phyloP scores from a whole-genome alignment of 495 filamentous ascomycete genomes.

The Corynascus novoguineensis region DNA sequence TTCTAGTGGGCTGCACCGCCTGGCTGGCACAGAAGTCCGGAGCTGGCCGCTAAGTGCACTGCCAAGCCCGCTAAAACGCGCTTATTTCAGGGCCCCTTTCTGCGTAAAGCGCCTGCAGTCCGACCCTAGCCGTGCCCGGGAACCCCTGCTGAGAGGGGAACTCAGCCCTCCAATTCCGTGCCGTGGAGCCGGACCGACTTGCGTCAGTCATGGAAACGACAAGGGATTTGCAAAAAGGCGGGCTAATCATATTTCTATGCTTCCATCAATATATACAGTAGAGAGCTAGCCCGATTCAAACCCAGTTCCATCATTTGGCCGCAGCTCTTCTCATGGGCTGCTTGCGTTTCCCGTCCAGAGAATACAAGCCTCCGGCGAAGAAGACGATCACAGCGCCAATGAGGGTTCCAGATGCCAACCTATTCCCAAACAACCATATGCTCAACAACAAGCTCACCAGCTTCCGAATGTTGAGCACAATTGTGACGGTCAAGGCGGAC shows the following conservation, averaged over 20 bases:
- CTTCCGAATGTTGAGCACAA: slow-evolving; percentile 92
- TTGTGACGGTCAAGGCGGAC: slow-evolving; percentile 89
- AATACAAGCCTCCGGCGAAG: slow-evolving; percentile 80
- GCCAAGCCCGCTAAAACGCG: slow-evolving; percentile 20
- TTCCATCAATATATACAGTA: slow-evolving; percentile 4
- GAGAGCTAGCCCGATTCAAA: not conserved
- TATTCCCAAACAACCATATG: slow-evolving; percentile 88
- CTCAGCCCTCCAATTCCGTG: not conserved
- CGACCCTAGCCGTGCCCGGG: slow-evolving; percentile 23
- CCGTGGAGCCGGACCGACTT: slow-evolving; percentile 4
- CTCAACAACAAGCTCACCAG: slow-evolving; percentile 85
- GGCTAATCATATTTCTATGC: not conserved
- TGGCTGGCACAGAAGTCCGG: slow-evolving; percentile 4
- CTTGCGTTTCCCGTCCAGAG: slow-evolving; percentile 57
- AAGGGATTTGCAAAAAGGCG: too few relatives aligned
- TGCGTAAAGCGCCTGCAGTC: slow-evolving; percentile 21
- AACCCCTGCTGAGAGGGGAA: slow-evolving; percentile 8
- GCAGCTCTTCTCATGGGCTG: slow-evolving; percentile 17
- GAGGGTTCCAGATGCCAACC: slow-evolving; percentile 65
- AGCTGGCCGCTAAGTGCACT: slow-evolving; percentile 5
- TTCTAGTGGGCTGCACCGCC: too few relatives aligned
- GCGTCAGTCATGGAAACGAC: too few relatives aligned
- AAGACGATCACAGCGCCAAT: slow-evolving; percentile 82
- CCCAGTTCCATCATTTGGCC: slow-evolving; percentile 17
- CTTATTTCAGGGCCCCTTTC: slow-evolving; percentile 17